Evolutionary conservation across 164 flowering plant species (phyloP).

Genomic region (Tinospora cordifolia): DNA sequence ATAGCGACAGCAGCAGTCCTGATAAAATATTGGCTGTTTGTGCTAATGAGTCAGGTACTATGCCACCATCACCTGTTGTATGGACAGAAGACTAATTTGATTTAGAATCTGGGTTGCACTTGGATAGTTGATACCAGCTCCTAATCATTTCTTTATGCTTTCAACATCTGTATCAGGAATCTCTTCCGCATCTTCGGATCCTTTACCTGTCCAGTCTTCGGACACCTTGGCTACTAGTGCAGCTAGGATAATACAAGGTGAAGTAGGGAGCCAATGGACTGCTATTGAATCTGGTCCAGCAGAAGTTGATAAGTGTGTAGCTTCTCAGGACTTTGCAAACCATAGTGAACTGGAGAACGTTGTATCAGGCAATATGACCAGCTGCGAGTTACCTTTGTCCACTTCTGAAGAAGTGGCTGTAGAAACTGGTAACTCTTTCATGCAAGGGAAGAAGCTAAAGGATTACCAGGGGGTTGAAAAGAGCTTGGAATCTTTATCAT

Average conservation of each 20-base stretch:
- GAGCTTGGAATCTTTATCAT: conserved; percentile 32
- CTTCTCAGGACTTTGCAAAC: conserved; percentile 26
- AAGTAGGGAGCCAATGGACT: conserved; percentile 41
- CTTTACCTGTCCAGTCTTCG: conserved; percentile 47
- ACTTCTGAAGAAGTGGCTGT: conserved; percentile 20
- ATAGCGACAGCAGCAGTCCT: conserved; percentile 18
- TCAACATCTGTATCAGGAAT: conserved; percentile 40
- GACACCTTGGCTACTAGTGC: conserved; percentile 39
- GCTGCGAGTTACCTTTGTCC: conserved; percentile 11
- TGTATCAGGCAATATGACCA: conserved; percentile 11
- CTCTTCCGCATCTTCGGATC: conserved; percentile 60
- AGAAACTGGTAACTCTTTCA: conserved; percentile 27
- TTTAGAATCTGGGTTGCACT: conserved; percentile 18
- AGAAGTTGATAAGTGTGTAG: conserved; percentile 29
- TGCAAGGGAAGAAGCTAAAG: conserved; percentile 31
- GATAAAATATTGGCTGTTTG: conserved; percentile 19
- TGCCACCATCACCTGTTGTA: conserved; percentile 11
- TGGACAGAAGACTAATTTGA: conserved; percentile 11
- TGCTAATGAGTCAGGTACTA: conserved; percentile 16
- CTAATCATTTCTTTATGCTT: conserved; percentile 12
- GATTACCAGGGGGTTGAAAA: conserved; percentile 39
- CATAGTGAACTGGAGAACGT: conserved; percentile 7
- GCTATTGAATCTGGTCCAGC: conserved; percentile 24
- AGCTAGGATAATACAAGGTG: conserved; percentile 51
- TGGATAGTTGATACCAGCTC: conserved; percentile 19